phyloP scores from a whole-genome alignment of 2,329 filamentous ascomycete genomes.

The Lachnellula cervina region DNA sequence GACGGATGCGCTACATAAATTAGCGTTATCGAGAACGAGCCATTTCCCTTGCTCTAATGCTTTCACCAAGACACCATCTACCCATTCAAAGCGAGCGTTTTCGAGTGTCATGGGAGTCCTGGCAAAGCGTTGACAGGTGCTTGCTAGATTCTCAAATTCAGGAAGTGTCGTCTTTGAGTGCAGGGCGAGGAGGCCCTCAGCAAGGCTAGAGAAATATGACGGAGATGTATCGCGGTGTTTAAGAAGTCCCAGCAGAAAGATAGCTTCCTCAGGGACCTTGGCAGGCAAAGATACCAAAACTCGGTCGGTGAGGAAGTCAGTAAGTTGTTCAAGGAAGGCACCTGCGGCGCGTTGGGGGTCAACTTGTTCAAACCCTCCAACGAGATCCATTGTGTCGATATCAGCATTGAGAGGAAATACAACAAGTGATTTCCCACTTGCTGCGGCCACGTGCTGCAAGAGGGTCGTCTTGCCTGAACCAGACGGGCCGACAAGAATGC shows the following conservation, averaged over 20 bases:
- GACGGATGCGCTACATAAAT: constrained; percentile 91
- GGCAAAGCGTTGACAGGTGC: constrained; percentile 38
- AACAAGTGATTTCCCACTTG: constrained; percentile 69
- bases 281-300: constrained; percentile 46
- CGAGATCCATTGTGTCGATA: constrained; percentile 93
- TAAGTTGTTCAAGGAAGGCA: constrained; percentile 50
- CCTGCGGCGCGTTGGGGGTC: constrained; percentile 73
- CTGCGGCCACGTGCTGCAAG: constrained; percentile 73
- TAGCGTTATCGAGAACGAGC: constrained; percentile 95
- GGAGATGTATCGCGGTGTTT: constrained; percentile 24
- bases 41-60: constrained; percentile 82
- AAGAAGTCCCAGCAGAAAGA: constrained; percentile 49
- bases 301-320: constrained; percentile 46
- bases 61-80: constrained; percentile 86
- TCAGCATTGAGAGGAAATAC: constrained; percentile 91
- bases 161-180: constrained; percentile 38
- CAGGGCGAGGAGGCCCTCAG: constrained; percentile 30
- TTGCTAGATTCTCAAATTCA: constrained; percentile 23
- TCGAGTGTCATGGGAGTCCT: constrained; percentile 53
- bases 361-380: constrained; percentile 93
- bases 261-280: constrained; percentile 41
- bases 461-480: constrained; percentile 84
- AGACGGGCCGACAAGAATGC: constrained; percentile 79
- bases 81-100: constrained; percentile 88
- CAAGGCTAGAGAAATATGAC: constrained; percentile 25